phyloP scores from a whole-genome alignment of 306 rosid species.

The Dalbergia cultrata region DNA sequence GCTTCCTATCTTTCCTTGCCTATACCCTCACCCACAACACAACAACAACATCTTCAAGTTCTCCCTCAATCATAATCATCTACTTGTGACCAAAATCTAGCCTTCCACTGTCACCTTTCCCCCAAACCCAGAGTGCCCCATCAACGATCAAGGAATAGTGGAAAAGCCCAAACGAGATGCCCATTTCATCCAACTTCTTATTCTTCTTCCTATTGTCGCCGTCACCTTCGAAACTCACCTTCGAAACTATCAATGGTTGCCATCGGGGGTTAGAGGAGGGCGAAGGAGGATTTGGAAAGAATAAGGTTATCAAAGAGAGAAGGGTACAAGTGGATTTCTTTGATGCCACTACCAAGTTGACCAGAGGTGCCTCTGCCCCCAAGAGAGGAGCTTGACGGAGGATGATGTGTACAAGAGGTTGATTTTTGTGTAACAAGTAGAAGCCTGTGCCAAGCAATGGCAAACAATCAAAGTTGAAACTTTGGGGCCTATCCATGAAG shows the following conservation, averaged over 20 bases:
- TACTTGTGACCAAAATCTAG: slow-evolving; percentile 85
- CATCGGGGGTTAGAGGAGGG: slow-evolving; percentile 65
- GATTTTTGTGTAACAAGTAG: slow-evolving; percentile 75
- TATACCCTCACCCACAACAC: too few species aligned
- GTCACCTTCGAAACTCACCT: not conserved
- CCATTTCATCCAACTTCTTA: slow-evolving; percentile 55
- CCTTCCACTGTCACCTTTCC: slow-evolving; percentile 95
- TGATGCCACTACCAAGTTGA: slow-evolving; percentile 93
- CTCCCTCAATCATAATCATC: too few species aligned
- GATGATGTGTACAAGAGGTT: slow-evolving; percentile 29
- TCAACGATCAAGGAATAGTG: slow-evolving; percentile 76
- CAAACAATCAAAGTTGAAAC: slow-evolving; percentile 90
- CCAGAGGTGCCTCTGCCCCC: slow-evolving; percentile 98
- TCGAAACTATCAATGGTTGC: not conserved
- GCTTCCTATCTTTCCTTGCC: too few species aligned
- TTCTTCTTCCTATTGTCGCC: too few species aligned
- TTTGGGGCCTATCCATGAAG: slow-evolving; percentile 88
- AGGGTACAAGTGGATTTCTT: slow-evolving; percentile 87
- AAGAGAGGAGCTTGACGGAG: slow-evolving; percentile 74
- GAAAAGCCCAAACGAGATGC: slow-evolving; percentile 89
- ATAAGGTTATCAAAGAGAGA: slow-evolving; percentile 73
- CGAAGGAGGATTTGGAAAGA: slow-evolving; percentile 63
- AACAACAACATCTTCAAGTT: too few species aligned
- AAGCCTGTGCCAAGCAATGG: slow-evolving; percentile 89
- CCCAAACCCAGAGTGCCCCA: slow-evolving; percentile 89